Evolutionary conservation across 1,139 yeast species (phyloP), one percentile per base, ranked within the genome.

Genomic region (Eremothecium cymbalariae): DNA sequence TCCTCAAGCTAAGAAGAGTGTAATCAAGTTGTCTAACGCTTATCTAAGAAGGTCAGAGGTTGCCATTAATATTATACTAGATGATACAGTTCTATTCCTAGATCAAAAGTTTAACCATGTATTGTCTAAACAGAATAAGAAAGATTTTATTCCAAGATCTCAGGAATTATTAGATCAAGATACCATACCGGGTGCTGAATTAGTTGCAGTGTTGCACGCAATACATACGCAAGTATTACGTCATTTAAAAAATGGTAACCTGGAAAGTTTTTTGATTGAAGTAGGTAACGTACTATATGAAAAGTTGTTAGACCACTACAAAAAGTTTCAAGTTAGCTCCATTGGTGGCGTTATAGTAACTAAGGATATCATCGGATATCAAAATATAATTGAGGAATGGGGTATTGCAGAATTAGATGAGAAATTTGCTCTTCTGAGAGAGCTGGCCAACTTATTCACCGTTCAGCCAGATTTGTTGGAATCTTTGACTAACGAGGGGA

Each of bases 261-360:
- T 77, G 34, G 64, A 62, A 18, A 64, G 67, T 25, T 68, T 78
- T 12, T 57, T 82, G 39, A 60, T 63, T 12, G 76, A 73, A 39
- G 62, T 83, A 9, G 94, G 95, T 1, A 60, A 67, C 40, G 68
- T 67, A 18, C 67, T 84, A 32, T 67, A 81, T 48, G 68, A 70
- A 28, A 65, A 74, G 34, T 60, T 88, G 34, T 64, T 85, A 44
- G 74, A 70, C 19, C 96, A 88, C 55, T 78, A 80, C 52, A 78
- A 79, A 44, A 81, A 77, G 50, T 82, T 75, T 53, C 73, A 74
- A 23, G 84, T 86, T 40, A 83, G 75, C 47, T 76, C 86, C 2
- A 72, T 78, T 8, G 97, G 97, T 34, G 95, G 95, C 18, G 69
- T 80, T 39, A 74, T 81, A 12, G 70, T 84, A n/a, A 81, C 95